Conservation (phyloP, 495 filamentous ascomycete genomes). For the Penicillium waksmanii region DNA sequence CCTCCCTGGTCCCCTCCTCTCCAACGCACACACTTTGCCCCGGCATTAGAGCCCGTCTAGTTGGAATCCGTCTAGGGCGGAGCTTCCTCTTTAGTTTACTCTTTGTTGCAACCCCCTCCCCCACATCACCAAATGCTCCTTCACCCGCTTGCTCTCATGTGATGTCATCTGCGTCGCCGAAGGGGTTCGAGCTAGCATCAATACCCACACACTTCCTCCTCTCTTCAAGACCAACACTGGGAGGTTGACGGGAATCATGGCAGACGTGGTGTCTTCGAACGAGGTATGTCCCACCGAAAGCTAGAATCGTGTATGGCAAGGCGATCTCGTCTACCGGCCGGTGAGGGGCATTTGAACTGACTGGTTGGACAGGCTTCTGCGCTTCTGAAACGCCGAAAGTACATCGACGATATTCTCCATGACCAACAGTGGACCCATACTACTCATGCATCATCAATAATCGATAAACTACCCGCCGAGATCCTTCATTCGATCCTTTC, state of each 20-base stretch:
- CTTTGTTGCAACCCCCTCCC: not conserved
- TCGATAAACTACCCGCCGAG: slow-evolving; percentile 63
- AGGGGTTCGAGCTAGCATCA: slow-evolving; percentile 11
- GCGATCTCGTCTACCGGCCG: not conserved
- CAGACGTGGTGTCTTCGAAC: slow-evolving; percentile 1
- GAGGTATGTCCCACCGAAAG: not conserved
- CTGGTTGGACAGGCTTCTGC: slow-evolving; percentile 4
- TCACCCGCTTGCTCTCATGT: slow-evolving; percentile 11
- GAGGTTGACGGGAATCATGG: slow-evolving; percentile 7
- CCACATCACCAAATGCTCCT: slow-evolving; percentile 11
- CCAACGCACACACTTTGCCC: slow-evolving; percentile 3
- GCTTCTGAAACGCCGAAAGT: slow-evolving; percentile 3
- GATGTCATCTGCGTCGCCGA: slow-evolving; percentile 29
- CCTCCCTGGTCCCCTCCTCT: not conserved
- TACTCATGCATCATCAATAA: slow-evolving; percentile 11
- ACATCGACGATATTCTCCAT: slow-evolving; percentile 20
- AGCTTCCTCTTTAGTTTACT: not conserved
- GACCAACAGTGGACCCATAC: slow-evolving; percentile 5
- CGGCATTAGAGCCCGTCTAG: slow-evolving; percentile 8
- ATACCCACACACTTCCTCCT: not conserved
- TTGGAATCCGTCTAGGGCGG: not conserved
- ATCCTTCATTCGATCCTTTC: slow-evolving; percentile 63
- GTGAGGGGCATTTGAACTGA: not conserved
- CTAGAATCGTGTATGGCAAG: not conserved
- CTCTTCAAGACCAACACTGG: not conserved